Conservation (phyloP, 2,329 filamentous ascomycete genomes). For the Xylariaceae sp. region DNA sequence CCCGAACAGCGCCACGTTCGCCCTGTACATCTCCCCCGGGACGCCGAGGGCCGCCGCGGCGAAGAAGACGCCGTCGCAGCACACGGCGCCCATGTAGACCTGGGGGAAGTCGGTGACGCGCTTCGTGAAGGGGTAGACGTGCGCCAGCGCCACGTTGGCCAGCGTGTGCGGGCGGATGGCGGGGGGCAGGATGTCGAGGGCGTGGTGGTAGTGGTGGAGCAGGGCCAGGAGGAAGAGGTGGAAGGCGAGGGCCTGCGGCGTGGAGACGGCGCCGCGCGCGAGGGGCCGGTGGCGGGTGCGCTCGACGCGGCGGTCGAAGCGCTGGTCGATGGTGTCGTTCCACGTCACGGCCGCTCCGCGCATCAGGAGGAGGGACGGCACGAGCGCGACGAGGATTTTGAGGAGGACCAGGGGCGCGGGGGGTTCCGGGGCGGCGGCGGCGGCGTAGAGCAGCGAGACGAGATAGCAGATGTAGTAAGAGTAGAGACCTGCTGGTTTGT, state of each 20-base stretch:
- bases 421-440: slow-evolving; percentile 26
- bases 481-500: slow-evolving; percentile 47
- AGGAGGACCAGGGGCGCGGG: slow-evolving; percentile 4
- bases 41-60: slow-evolving; percentile 40
- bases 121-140: slow-evolving; percentile 48
- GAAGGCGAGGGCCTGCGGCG: slow-evolving; percentile 30
- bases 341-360: slow-evolving; percentile 48
- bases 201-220: slow-evolving; percentile 31
- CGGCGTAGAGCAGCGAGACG: slow-evolving; percentile 40
- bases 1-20: slow-evolving; percentile 9
- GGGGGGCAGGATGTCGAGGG: background rate
- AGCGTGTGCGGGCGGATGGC: slow-evolving; percentile 16
- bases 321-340: slow-evolving; percentile 52
- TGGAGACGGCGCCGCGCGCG: slow-evolving; percentile 41
- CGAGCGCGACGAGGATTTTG: slow-evolving; percentile 6
- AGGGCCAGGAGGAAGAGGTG: slow-evolving; percentile 32
- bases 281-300: slow-evolving; percentile 48
- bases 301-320: slow-evolving; percentile 47
- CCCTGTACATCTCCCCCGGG: slow-evolving; percentile 19
- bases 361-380: slow-evolving; percentile 38
- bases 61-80: slow-evolving; percentile 39
- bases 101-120: slow-evolving; percentile 50
- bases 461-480: slow-evolving; percentile 48
- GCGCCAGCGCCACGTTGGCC: slow-evolving; percentile 34
- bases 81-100: slow-evolving; percentile 44